Evolutionary conservation across 208 protist genomes (phyloP), one percentile per base, ranked within the genome.

Genomic region (Trichomonas vaginalis): DNA sequence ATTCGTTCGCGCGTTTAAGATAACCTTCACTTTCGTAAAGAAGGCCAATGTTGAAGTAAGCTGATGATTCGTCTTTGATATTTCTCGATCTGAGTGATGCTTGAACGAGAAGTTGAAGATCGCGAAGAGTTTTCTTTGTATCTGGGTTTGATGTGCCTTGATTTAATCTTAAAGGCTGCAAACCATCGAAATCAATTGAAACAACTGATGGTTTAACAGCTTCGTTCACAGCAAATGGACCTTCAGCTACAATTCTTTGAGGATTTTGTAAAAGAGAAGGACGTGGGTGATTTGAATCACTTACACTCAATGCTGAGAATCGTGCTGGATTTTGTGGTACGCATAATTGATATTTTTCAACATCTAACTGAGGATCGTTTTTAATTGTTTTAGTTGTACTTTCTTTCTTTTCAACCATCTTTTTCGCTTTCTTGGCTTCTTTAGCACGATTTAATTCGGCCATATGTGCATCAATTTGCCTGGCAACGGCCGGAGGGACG

Each of bases 21-120:
- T 88, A 40, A 17, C 82, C 82, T 88, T 88, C 82, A 32, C 82
- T 88, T 42, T 88, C 82, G 32, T 88, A 88, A 45, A 88, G 40
- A 88, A 88, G 82, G 32, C 39, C 82, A 48, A 88, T 88, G 40
- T 88, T 88, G 40, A 88, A 88, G 48, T 88, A 88, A 88, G 82
- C 82, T 32, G 40, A 88, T 17, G 40, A n/a, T 88, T 88, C 82
- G 32, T 47, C 82, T 88, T 88, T 88, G 40, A 88, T 47, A 47
- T 88, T 88, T 4, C 82, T 6, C 27, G 82, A 88, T 32, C 82
- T n/a, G 32, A 47, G 35, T 35, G 82, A 88, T 48, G 82, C 35
- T 88, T 88, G 82, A 48, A 88, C 82, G 17, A 88, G 40, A 45
- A 88, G 39, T 45, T 88, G 82, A 88, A 88, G 82, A 88, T 88